Evolutionary conservation across 1,139 yeast genomes (phyloP).

Genomic region (Scheffersomyces insectosa): DNA sequence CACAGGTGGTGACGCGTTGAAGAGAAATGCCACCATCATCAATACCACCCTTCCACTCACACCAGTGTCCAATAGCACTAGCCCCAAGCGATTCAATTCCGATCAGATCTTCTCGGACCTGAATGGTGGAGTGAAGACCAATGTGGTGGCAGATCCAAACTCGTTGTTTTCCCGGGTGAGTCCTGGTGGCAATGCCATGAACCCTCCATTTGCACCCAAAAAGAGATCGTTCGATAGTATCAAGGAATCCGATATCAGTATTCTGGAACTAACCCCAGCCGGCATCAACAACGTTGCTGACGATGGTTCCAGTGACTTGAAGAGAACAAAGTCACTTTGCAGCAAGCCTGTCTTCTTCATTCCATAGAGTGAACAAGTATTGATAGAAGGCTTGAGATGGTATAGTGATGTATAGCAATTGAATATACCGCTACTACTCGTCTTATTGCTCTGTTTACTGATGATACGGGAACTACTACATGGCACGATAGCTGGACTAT

Average conservation of each 20-base stretch:
- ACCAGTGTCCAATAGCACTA: conserved; percentile 28
- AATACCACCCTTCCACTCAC: conserved; percentile 21
- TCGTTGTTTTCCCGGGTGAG: conserved; percentile 1
- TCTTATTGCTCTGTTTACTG: no score
- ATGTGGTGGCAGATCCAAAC: neutral
- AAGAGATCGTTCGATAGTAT: conserved; percentile 16
- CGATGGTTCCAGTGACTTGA: conserved; percentile 5
- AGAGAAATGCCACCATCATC: neutral
- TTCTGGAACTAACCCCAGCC: no score
- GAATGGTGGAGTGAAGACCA: conserved; percentile 1
- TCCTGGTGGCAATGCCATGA: conserved; percentile 1
- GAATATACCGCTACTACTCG: no score
- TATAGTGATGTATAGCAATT: no score
- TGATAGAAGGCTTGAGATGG: no score
- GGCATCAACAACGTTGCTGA: neutral
- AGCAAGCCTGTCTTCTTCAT: conserved; percentile 14
- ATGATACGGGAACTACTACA: no score
- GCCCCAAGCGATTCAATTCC: conserved; percentile 20
- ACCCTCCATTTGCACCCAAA: conserved; percentile 9
- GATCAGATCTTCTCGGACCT: conserved; percentile 10
- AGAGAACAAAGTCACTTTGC: conserved; percentile 11
- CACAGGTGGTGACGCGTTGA: neutral
- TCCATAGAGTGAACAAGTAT: conserved; percentile 1
- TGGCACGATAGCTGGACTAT: no score
- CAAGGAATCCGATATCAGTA: conserved; percentile 5